Conservation (phyloP, 345 rosid genomes). For the Ricinus communis region DNA sequence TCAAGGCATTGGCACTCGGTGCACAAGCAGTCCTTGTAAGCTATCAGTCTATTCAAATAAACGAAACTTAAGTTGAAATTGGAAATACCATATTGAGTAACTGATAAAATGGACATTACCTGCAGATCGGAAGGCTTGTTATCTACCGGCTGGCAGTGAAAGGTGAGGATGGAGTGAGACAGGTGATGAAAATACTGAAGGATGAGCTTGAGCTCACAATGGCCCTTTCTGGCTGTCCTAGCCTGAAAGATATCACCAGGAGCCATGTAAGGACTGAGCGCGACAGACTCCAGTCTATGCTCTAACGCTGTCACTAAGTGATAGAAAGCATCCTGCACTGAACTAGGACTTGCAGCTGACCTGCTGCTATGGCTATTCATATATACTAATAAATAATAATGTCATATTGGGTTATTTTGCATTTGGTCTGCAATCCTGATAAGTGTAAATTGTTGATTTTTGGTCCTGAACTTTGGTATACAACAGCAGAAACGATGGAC, state of each 20-base stretch:
- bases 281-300: conserved; percentile 54
- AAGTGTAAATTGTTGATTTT: too few species aligned
- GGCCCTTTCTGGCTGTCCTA: conserved; percentile 86
- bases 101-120: conserved; percentile 9
- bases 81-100: conserved; percentile 56
- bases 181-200: conserved; percentile 67
- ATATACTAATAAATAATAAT: too few species aligned
- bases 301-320: conserved; percentile 21
- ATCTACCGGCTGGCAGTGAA: conserved; percentile 68
- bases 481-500: too few species aligned
- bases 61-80: conserved; percentile 26
- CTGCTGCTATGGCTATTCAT: too few species aligned
- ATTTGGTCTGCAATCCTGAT: too few species aligned
- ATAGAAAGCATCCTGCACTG: too few species aligned
- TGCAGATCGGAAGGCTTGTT: conserved; percentile 88
- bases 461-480: too few species aligned
- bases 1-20: conserved; percentile 89
- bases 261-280: conserved; percentile 48
- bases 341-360: too few species aligned
- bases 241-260: conserved; percentile 57
- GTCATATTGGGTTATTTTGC: too few species aligned
- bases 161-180: conserved; percentile 68
- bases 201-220: conserved; percentile 73
- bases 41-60: background rate
- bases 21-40: conserved; percentile 87